A percentile compares a stretch with the other conserved stretches of the same genome.
phyloP scores from a whole-genome alignment of 352 stramenopile species.

The Pythium biforme region DNA sequence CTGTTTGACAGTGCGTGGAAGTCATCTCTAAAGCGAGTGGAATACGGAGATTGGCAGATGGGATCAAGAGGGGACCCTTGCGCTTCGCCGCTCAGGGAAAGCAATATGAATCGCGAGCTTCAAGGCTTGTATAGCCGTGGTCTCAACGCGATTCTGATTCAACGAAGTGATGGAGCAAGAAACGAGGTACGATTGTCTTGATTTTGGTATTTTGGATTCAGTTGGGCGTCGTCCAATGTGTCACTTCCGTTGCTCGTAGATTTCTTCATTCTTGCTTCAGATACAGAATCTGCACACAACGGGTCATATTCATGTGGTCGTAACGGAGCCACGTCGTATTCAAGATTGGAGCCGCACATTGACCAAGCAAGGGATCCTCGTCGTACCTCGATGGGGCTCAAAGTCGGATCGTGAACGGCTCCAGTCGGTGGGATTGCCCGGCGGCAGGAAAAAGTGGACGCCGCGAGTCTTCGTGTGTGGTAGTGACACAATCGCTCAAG shows the following conservation, averaged over 20 bases:
- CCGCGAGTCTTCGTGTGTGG: constrained; percentile 13
- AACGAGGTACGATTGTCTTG: constrained; percentile 16
- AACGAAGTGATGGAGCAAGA: constrained; percentile 11
- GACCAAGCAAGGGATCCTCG: constrained; percentile 2
- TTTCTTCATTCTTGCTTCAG: constrained; percentile 19
- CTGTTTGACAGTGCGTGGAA: constrained; percentile 18
- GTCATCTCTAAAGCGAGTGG: constrained; percentile 24
- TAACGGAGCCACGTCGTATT: constrained; percentile 7
- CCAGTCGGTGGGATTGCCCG: not conserved
- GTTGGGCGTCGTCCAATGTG: not conserved
- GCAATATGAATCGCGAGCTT: constrained; percentile 13
- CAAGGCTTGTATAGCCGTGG: constrained; percentile 26
- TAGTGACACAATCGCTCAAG: not conserved
- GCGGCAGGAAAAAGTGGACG: not conserved
- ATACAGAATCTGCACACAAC: constrained; percentile 2
- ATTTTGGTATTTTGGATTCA: not conserved
- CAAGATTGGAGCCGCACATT: constrained; percentile 11
- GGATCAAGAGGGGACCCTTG: constrained; percentile 1
- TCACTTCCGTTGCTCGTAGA: not conserved
- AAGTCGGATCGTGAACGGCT: constrained; percentile 1
- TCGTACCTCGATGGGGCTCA: not conserved
- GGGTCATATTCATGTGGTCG: constrained; percentile 10
- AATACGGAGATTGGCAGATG: constrained; percentile 24
- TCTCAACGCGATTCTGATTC: constrained; percentile 32
- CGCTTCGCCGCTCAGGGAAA: constrained; percentile 7